Conservation (phyloP, 2,329 filamentous ascomycete genomes). For the Pseudogymnoascus sp. region DNA sequence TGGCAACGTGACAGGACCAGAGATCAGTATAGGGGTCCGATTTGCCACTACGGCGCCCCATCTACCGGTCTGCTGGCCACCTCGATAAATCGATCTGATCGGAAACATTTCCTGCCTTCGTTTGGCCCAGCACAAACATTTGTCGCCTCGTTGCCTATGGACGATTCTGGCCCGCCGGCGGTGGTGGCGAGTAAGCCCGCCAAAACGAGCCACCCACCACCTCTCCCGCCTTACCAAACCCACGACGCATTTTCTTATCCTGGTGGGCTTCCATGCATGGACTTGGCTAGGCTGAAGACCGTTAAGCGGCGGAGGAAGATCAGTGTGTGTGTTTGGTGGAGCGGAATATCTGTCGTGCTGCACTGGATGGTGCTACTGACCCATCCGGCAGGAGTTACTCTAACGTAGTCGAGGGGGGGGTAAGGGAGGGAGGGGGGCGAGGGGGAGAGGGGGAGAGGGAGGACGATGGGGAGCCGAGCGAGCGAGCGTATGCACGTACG, state of each 20-base stretch:
- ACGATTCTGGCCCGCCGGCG: background rate
- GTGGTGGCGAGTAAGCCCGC: background rate
- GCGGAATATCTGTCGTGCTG: background rate
- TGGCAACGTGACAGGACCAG: background rate
- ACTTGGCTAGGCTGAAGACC: background rate
- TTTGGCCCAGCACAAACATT: no score
- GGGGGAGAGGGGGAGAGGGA: background rate
- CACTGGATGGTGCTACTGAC: background rate
- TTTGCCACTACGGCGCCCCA: background rate
- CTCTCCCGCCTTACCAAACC: background rate
- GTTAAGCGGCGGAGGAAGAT: background rate
- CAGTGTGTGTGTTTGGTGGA: background rate
- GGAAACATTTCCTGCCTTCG: no score
- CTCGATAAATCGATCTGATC: background rate
- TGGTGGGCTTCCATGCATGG: background rate
- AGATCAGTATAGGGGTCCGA: background rate
- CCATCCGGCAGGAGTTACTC: conserved; percentile 4
- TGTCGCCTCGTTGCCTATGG: background rate
- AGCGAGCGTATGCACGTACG: background rate
- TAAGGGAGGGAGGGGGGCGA: background rate
- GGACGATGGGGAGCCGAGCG: background rate
- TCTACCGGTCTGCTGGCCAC: background rate
- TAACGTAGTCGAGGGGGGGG: background rate
- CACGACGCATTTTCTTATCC: background rate
- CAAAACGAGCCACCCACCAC: background rate